Conservation (phyloP, 148 eudicot species). For the Euryodendron excelsum region DNA sequence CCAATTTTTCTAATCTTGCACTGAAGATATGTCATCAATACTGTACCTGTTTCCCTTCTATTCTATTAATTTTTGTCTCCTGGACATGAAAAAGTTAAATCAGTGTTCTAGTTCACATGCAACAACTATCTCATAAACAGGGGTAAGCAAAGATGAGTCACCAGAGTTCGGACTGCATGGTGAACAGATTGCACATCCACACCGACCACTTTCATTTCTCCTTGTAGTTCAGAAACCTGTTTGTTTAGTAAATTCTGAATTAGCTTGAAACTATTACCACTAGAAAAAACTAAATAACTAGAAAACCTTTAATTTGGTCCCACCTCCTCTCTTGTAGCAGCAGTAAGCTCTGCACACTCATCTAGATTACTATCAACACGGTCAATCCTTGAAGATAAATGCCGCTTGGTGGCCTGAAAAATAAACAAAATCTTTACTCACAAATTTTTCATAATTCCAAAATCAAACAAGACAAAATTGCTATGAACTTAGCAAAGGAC, state of each 20-base stretch:
- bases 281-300: neutral
- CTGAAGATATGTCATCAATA: neutral
- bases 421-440: conserved; percentile 11
- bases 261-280: neutral
- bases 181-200: conserved; percentile 43
- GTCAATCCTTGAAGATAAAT: conserved; percentile 53
- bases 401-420: conserved; percentile 45
- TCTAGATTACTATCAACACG: conserved; percentile 45
- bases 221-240: conserved; percentile 55
- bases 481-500: neutral
- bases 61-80: conserved; percentile 57
- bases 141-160: conserved; percentile 23
- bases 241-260: neutral
- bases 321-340: conserved; percentile 53
- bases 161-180: conserved; percentile 50
- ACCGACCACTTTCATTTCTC: conserved; percentile 37
- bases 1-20: neutral
- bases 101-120: conserved; percentile 11
- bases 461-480: neutral
- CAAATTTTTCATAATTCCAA: neutral
- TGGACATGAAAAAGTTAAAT: conserved; percentile 30
- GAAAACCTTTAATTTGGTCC: conserved; percentile 12
- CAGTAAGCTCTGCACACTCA: conserved; percentile 41
- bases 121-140: neutral
- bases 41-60: conserved; percentile 64